Base-by-base conservation (phyloP, 2,329 filamentous ascomycete species). In the Microcyclosporella mali region DNA sequence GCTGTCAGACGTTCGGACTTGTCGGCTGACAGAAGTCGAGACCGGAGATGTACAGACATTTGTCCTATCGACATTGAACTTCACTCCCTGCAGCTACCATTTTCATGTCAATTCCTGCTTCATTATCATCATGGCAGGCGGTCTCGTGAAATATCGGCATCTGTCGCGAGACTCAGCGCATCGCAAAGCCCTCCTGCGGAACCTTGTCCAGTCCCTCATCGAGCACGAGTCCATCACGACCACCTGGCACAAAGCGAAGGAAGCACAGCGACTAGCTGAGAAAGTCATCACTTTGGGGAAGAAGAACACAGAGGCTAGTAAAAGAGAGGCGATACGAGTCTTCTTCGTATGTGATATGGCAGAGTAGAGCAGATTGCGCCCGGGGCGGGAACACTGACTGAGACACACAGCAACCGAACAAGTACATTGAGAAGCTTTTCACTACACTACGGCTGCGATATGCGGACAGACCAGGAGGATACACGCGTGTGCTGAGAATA, bases 171-270 rank as follows among this genome's bases (percentile, higher is more conserved):
- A 80, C 55, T 95, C 88, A 39, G 74, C 90, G 42, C 92, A 95
- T 66, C 81, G 92, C 64, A 81, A 90, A 71, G 90, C 92, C 40
- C 80, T 98, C 56, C 82, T 98, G 55, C 88, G 92, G 61, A 95
- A 97, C 70, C 76, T 98, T 49, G 89, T 97, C 65, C 95, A 90
- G 55, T 92, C 90, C 41, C 84, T 98, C 55, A 85, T 98, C 70
- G 78, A 86, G 67, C 81, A 94, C 68, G 92, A 98, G 72, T 82
- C 87, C 51, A 94, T 98, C 70, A 82, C 84, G 52, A 98, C 92
- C 38, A 95, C 92, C 70, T 95, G 85, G 77, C 82, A 84, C 65
- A 97, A 97, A 71, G 92, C 92, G 36, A 98, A 97, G 70, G 92
- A 98, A 72, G 86, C 92, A 15, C 92, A 98, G 70, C 78, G 86